These are phyloP conservation scores for Pythium pyrilobum DNA, from an alignment of 352 stramenopile species.

Conservation along the genomic window DNA sequence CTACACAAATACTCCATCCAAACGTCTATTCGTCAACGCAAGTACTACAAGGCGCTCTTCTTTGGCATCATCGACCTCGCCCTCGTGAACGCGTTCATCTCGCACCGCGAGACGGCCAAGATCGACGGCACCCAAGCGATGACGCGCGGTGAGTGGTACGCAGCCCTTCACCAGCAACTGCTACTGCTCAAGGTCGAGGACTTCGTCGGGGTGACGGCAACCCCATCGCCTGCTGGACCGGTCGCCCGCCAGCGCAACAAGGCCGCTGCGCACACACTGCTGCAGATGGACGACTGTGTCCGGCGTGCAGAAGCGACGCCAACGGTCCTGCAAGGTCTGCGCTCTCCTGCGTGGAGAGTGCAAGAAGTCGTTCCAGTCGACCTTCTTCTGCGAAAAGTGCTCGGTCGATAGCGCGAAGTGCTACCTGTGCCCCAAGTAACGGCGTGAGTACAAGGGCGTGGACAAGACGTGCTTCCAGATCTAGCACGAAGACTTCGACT, in stretches of 20 bases:
- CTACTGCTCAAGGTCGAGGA: conserved; percentile 12
- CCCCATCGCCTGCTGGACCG: not conserved
- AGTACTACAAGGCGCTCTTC: conserved; percentile 22
- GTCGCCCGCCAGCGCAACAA: not conserved
- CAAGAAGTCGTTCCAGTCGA: conserved; percentile 19
- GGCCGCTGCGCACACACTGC: not conserved
- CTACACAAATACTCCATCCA: conserved; percentile 20
- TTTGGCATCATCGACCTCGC: conserved; percentile 12
- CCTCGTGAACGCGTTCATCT: conserved; percentile 18
- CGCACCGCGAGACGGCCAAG: conserved; percentile 8
- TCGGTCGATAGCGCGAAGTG: conserved; percentile 12
- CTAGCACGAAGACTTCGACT: conserved; percentile 22
- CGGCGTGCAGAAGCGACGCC: conserved; percentile 6
- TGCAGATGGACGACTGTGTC: conserved; percentile 1
- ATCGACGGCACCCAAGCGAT: not conserved
- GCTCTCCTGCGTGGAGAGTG: conserved; percentile 1
- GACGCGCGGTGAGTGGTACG: conserved; percentile 3
- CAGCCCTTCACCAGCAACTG: not conserved
- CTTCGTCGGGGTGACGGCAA: conserved; percentile 1
- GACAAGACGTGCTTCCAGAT: conserved; percentile 23
- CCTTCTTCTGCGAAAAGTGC: conserved; percentile 19
- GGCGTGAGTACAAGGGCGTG: conserved; percentile 10
- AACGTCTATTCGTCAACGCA: conserved; percentile 1
- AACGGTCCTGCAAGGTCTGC: conserved; percentile 16
- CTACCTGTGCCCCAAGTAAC: conserved; percentile 15